Evolutionary conservation across 73 alveolate species (phyloP).

Genomic region (Symbiodinium pilosum): DNA sequence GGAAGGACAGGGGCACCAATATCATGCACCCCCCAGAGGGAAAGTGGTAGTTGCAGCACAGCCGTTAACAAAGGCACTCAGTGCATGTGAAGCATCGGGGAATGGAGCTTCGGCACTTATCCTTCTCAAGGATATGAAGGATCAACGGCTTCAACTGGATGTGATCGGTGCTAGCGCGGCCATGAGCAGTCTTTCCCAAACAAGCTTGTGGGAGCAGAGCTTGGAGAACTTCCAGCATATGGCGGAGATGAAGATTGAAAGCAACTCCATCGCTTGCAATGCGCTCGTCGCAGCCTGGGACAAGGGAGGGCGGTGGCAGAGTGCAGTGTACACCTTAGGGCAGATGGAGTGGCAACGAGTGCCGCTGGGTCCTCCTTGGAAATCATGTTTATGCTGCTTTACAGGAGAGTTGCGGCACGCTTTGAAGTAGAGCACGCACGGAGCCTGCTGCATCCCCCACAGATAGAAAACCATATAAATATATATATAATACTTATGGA

Average conservation of each 20-base stretch:
- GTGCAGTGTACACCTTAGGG: neutral
- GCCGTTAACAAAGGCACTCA: constrained; percentile 8
- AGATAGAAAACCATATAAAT: too few species aligned
- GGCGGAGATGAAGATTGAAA: neutral
- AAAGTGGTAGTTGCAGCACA: too few species aligned
- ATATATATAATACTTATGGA: too few species aligned
- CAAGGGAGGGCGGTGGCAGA: neutral
- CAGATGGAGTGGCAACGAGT: neutral
- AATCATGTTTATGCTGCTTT: neutral
- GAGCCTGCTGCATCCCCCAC: too few species aligned
- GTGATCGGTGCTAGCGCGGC: constrained; percentile 35
- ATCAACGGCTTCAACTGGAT: neutral
- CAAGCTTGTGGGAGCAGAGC: neutral
- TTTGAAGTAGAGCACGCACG: too few species aligned
- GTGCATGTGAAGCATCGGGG: neutral
- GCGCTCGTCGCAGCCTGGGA: constrained; percentile 29
- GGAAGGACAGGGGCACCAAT: too few species aligned
- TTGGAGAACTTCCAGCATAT: neutral
- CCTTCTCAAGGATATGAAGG: neutral
- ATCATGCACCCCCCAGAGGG: too few species aligned
- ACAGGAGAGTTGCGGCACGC: neutral
- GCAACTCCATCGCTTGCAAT: neutral
- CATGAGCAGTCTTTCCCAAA: neutral
- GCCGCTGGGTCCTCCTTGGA: too few species aligned
- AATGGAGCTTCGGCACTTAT: neutral